phyloP scores from a whole-genome alignment of 1,284 basidiomycete genomes.

The Meira miltonrushii region DNA sequence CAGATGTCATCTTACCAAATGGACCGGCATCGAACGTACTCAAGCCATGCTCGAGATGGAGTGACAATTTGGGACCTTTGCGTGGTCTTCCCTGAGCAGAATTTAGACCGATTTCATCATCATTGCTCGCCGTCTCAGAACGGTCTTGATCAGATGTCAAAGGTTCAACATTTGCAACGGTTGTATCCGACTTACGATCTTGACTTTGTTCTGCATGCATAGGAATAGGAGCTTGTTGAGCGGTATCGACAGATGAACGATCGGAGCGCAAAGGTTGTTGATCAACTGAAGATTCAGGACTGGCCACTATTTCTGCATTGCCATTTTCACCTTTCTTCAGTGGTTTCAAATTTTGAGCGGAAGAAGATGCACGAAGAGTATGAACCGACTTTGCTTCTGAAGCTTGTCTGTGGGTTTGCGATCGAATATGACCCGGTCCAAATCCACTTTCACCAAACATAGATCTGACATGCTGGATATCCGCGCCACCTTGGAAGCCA shows the following conservation, averaged over 20 bases:
- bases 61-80: slow-evolving; percentile 35
- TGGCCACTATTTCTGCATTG: too few species aligned
- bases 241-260: background rate
- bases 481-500: slow-evolving; percentile 13
- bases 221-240: background rate
- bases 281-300: background rate
- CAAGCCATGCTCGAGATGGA: slow-evolving; percentile 41
- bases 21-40: slow-evolving; percentile 38
- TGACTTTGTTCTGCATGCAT: too few species aligned
- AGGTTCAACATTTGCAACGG: too few species aligned
- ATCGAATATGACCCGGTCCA: slow-evolving; percentile 20
- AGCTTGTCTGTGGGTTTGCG: slow-evolving; percentile 21
- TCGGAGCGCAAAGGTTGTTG: background rate
- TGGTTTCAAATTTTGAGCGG: slow-evolving; percentile 26
- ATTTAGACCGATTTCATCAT: slow-evolving; percentile 16
- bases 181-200: too few species aligned
- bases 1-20: slow-evolving; percentile 25
- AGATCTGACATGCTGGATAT: background rate
- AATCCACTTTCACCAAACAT: slow-evolving; percentile 15
- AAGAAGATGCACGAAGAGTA: slow-evolving; percentile 32
- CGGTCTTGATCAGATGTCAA: too few species aligned
- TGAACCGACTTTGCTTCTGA: slow-evolving; percentile 21
- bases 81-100: slow-evolving; percentile 13
- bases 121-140: background rate
- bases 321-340: background rate